phyloP scores from a whole-genome alignment of 116 monocot species.

The Phalaenopsis hybrid region DNA sequence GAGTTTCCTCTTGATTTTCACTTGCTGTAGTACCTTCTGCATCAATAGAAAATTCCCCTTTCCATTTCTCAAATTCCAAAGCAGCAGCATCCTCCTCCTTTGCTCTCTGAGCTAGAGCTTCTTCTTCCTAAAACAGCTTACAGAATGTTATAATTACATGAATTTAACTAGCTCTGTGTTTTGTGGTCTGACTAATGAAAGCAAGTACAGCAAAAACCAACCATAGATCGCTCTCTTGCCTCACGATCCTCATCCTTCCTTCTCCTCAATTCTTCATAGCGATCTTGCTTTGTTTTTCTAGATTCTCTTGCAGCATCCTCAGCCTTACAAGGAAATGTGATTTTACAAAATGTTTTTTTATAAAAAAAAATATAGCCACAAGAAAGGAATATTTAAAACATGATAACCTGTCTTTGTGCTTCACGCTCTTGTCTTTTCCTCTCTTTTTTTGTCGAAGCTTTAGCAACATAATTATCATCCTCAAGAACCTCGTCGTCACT shows the following conservation, averaged over 20 bases:
- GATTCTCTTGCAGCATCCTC: conserved; percentile 85
- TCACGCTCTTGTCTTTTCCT: conserved; percentile 91
- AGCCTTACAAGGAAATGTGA: conserved; percentile 38
- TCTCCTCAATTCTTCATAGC: conserved; percentile 80
- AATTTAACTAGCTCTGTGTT: neutral
- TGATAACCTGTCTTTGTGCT: conserved; percentile 67
- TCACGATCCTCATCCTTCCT: conserved; percentile 94
- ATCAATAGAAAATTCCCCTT: conserved; percentile 87
- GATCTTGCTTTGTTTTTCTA: conserved; percentile 70
- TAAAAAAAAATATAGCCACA: neutral
- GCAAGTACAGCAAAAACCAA: conserved; percentile 17
- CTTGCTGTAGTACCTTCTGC: conserved; percentile 79
- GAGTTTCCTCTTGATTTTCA: conserved; percentile 57
- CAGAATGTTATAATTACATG: neutral
- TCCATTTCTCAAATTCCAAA: conserved; percentile 96
- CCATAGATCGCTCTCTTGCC: conserved; percentile 68
- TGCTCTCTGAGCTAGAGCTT: conserved; percentile 63
- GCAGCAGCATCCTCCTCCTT: conserved; percentile 88
- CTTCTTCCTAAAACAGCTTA: conserved; percentile 71
- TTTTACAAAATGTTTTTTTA: conserved; percentile 1
- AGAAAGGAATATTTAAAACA: neutral
- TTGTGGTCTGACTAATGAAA: neutral
- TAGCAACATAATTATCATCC: conserved; percentile 40
- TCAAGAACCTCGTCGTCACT: conserved; percentile 68
- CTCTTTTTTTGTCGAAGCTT: conserved; percentile 64